These are phyloP conservation scores for Puccinia horiana DNA, from an alignment of 1,284 basidiomycete species.

Conservation along the genomic window DNA sequence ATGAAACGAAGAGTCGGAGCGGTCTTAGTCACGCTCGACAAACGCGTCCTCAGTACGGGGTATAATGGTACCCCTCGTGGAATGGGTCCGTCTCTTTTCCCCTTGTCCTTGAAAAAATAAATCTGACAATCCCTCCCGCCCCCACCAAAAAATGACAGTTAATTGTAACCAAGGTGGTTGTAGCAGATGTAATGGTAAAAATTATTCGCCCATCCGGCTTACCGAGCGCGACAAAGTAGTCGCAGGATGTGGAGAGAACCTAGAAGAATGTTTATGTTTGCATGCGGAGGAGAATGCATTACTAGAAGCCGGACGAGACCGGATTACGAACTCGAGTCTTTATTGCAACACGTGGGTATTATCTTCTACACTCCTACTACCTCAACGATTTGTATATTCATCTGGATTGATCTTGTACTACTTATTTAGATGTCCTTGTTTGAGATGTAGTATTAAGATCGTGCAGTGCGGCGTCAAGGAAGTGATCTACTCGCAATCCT, in stretches of 20 bases:
- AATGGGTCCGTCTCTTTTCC: constrained; percentile 59
- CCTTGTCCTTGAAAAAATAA: constrained; percentile 70
- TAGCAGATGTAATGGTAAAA: constrained; percentile 54
- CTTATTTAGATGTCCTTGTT: constrained; percentile 80
- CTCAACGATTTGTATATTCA: too few relatives aligned
- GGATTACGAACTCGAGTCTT: constrained; percentile 72
- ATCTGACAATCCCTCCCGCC: not conserved
- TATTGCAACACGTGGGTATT: constrained; percentile 75
- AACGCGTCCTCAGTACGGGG: constrained; percentile 89
- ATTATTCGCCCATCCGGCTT: not conserved
- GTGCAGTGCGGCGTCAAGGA: constrained; percentile 88
- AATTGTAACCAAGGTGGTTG: constrained; percentile 59
- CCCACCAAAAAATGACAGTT: not conserved
- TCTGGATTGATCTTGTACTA: constrained; percentile 29
- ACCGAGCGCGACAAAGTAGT: not conserved
- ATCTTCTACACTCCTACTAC: constrained; percentile 12
- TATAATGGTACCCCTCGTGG: constrained; percentile 97
- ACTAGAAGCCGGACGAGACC: constrained; percentile 83
- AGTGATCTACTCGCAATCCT: constrained; percentile 93
- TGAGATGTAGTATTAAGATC: constrained; percentile 94
- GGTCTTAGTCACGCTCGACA: constrained; percentile 61
- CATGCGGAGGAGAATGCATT: constrained; percentile 99
- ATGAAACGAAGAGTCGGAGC: constrained; percentile 96
- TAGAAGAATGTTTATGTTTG: constrained; percentile 85
- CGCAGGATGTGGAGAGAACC: constrained; percentile 63